Evolutionary conservation across 1,284 basidiomycete genomes (phyloP).

Genomic region (Puccinia hordei): DNA sequence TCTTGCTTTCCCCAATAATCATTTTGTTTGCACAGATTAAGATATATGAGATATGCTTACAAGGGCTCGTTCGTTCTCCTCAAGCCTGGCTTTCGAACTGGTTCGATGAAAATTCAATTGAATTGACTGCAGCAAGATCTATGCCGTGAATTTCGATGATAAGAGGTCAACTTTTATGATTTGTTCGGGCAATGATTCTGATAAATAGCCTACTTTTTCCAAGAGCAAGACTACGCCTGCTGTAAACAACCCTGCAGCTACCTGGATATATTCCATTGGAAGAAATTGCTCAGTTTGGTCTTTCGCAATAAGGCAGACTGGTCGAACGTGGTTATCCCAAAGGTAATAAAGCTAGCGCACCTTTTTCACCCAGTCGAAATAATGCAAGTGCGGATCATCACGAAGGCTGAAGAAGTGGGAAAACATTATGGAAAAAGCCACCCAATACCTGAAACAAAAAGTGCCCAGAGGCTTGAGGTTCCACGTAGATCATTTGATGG

Average conservation of each 20-base stretch:
- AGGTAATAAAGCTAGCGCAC: conserved; percentile 1
- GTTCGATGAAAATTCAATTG: conserved; percentile 34
- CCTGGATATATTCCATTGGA: not conserved
- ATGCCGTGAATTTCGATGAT: not conserved
- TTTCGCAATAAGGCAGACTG: too few species aligned
- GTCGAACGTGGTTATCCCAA: not conserved
- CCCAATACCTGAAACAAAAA: conserved; percentile 20
- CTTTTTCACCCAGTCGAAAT: conserved; percentile 37
- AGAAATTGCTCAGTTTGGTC: not conserved
- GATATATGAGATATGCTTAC: too few species aligned
- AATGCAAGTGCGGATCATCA: not conserved
- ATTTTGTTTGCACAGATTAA: too few species aligned
- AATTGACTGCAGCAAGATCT: conserved; percentile 34
- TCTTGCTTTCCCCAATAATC: not conserved
- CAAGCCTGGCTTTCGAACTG: conserved; percentile 20
- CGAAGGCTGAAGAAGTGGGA: not conserved
- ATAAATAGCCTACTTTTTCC: conserved; percentile 65
- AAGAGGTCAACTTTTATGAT: not conserved
- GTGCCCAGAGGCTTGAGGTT: not conserved
- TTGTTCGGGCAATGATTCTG: not conserved
- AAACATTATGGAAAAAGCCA: conserved; percentile 22
- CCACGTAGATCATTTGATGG: not conserved
- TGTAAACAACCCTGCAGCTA: conserved; percentile 66
- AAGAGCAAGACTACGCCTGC: conserved; percentile 67
- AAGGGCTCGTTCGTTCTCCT: conserved; percentile 28